Evolutionary conservation across 495 filamentous ascomycete species (phyloP), one percentile per base, ranked within the genome.

Genomic region (Penicillium desertorum): DNA sequence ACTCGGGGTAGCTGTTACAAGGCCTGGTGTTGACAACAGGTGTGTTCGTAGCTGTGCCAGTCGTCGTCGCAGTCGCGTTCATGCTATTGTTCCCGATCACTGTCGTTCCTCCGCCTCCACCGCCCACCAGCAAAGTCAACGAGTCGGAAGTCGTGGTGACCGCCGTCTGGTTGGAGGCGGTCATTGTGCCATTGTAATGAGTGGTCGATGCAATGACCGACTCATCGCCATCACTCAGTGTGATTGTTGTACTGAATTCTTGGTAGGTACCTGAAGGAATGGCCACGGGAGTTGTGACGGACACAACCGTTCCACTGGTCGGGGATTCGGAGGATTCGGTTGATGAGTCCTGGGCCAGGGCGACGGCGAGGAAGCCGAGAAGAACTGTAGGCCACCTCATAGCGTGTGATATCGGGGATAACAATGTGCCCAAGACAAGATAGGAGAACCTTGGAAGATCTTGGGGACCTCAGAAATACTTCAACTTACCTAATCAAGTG

Each of bases 1-100:
- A 85, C 66, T 95, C 90, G n/a, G 84, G 73, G 62, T 93, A 89
- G 68, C 83, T 81, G 70, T 98, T 98, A 79, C 93, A 98, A 4
- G 91, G 85, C 54, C 81, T 83, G 1, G 86, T 89, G 63, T 90
- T 90, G n/a, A 81, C 81, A 2, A 81, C 81, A 0, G 81, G 73
- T 17, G 71, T 64, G 0, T 82, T 73, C 8, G 74, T 62, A 3
- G 79, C 46, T 0, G 79, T 68, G 6, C 69, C 63, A 2, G 72
- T 55, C 19, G 69, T 73, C 1, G 61, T 45, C 1, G 76, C 80
- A 6, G 71, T 67, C 66, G 73, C 78, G 45, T 66, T 64, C 66
- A 66, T 69, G 11, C 78, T 84, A 20, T 51, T 64, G 65, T 82
- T 86, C 29, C 72, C 69, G 10, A 71, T 46, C 27, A 63, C 62